Conservation (phyloP, 805 yeast species). For the Aciculoconidium aculeatum region DNA sequence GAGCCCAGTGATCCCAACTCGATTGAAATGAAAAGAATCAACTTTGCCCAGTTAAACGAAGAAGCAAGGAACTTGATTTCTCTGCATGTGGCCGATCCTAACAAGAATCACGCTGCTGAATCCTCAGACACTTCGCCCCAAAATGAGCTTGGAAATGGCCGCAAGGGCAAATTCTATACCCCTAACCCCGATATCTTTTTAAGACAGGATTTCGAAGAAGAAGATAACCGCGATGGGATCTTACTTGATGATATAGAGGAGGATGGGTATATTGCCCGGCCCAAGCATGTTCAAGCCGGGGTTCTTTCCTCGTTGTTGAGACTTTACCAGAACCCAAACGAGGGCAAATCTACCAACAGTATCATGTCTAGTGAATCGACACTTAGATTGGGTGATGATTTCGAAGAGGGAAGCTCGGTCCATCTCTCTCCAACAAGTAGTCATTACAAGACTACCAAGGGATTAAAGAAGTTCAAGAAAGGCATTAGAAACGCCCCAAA, state of each 20-base stretch:
- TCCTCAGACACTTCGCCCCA: background rate
- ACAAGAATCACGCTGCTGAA: slow-evolving; percentile 1
- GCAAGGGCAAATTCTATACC: slow-evolving; percentile 19
- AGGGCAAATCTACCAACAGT: slow-evolving; percentile 20
- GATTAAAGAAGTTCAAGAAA: slow-evolving; percentile 22
- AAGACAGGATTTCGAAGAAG: slow-evolving; percentile 22
- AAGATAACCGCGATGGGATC: slow-evolving; percentile 21
- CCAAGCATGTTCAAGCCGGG: slow-evolving; percentile 71
- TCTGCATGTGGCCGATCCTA: slow-evolving; percentile 35
- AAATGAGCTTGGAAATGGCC: slow-evolving; percentile 1
- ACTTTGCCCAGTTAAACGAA: slow-evolving; percentile 36
- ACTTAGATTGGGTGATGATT: no score
- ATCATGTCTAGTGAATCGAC: no score
- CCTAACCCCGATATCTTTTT: slow-evolving; percentile 42
- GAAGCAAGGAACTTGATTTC: slow-evolving; percentile 54
- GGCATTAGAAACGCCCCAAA: slow-evolving; percentile 26
- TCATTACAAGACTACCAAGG: slow-evolving; percentile 14
- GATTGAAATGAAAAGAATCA: slow-evolving; percentile 42
- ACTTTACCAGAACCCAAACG: slow-evolving; percentile 52
- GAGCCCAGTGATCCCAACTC: slow-evolving; percentile 22
- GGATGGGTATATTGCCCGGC: slow-evolving; percentile 32
- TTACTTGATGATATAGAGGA: slow-evolving; percentile 26
- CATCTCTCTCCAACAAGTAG: no score
- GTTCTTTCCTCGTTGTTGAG: slow-evolving; percentile 73
- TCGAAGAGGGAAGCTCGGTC: no score